Base-by-base conservation (phyloP, 2,329 filamentous ascomycete genomes). In the Apiospora malaysiana region DNA sequence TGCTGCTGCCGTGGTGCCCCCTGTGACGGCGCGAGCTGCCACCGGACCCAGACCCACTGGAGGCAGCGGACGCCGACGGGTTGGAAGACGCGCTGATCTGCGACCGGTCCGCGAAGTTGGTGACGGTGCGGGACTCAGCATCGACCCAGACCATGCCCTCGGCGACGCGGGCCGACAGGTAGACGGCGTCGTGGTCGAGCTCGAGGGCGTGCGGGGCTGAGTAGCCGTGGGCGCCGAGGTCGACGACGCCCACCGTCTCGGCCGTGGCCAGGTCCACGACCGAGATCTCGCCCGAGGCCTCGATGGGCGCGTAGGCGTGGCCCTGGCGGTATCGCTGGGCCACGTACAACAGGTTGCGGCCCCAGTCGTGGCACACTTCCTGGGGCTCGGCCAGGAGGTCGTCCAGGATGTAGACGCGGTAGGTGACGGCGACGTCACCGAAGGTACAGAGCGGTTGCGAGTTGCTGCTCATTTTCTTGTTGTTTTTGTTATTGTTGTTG, bases 341-440 rank as follows among this genome's bases (percentile, higher is more conserved):
- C 42, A 77, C 75, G 70, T 77, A 78, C 1, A 78, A 67, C 27
- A 76, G 65, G 45, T 75, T 74, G 6, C 75, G 72, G 37, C 70
- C 71, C 74, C 75, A 76, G 65, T 78, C 76, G 63, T 77, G 74
- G 43, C 74, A 72, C 40, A 78, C 73, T 70, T 78, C 76, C 47
- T 77, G 76, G 8, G 76, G 76, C 70, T 78, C 76, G 25, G 76
- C 75, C 6, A 78, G 74, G 7, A 77, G 73, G 69, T 78, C 76
- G 32, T 77, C 76, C 21, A 78, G 76, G 23, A 76, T 72, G 67
- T 76, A 78, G 63, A 78, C 68, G n/a, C 76, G 74, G 45, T 78
- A 78, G 2, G 72, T 73, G 32, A 74, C 71, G 4, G 76, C 74
- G n/a, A 78, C 68, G 45, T 78, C 76, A 46, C 72, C 74, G 43